These are phyloP conservation scores for Colletotrichum cereale DNA, from an alignment of 2,329 filamentous ascomycete genomes.

Conservation along the genomic window DNA sequence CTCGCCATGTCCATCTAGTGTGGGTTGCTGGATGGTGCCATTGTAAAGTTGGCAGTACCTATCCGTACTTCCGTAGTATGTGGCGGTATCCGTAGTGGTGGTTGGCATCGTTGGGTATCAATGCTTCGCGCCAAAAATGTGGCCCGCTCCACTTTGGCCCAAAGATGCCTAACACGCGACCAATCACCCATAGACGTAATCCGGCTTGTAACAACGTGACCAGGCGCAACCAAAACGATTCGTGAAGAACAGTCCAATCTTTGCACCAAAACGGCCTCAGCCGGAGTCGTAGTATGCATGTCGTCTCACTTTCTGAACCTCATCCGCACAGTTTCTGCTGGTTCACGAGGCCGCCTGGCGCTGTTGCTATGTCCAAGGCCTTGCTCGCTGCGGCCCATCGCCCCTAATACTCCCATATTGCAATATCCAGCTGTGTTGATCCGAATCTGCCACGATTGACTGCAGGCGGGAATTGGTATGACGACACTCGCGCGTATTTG, in stretches of 20 bases:
- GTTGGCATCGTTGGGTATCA: constrained; percentile 53
- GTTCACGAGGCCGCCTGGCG: background rate
- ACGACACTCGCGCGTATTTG: constrained; percentile 31
- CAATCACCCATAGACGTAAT: constrained; percentile 36
- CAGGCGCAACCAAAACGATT: constrained; percentile 24
- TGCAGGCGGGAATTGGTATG: constrained; percentile 33
- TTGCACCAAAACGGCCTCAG: constrained; percentile 5
- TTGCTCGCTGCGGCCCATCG: background rate
- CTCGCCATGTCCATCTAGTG: background rate
- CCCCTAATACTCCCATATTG: constrained; percentile 13
- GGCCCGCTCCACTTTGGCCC: constrained; percentile 48
- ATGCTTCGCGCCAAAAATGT: constrained; percentile 52
- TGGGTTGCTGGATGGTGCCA: background rate
- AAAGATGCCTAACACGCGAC: constrained; percentile 35
- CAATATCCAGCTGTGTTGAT: constrained; percentile 14
- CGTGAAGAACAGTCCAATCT: constrained; percentile 2
- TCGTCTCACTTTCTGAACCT: background rate
- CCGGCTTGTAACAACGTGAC: constrained; percentile 24
- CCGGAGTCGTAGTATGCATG: background rate
- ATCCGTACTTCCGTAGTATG: background rate
- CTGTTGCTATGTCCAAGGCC: background rate
- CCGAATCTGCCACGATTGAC: constrained; percentile 10
- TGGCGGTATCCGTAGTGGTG: constrained; percentile 5
- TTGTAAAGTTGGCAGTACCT: background rate
- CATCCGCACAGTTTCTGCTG: background rate